Conservation (phyloP, 2,329 filamentous ascomycete genomes). For the Ophiostoma quercus region DNA sequence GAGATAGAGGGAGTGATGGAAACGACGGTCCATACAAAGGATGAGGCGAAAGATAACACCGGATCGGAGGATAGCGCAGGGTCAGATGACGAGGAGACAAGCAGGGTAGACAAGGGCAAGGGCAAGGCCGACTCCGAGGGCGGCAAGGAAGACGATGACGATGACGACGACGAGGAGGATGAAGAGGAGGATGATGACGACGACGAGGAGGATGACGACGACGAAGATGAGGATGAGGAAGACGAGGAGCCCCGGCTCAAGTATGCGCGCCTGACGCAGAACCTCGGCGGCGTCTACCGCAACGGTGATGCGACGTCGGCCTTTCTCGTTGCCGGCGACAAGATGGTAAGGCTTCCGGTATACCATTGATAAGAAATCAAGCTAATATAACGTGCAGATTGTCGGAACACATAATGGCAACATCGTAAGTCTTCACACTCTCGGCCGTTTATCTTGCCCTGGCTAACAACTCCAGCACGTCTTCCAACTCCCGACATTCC, state of each 20-base stretch:
- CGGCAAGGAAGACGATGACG: slow-evolving; percentile 85
- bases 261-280: slow-evolving; percentile 79
- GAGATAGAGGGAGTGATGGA: neutral
- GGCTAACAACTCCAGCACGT: slow-evolving; percentile 59
- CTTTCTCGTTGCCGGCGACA: slow-evolving; percentile 87
- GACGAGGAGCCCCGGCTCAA: slow-evolving; percentile 94
- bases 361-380: neutral
- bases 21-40: slow-evolving; percentile 18
- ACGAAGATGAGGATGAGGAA: slow-evolving; percentile 70
- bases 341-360: slow-evolving; percentile 65
- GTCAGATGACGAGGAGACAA: neutral
- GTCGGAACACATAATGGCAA: slow-evolving; percentile 95
- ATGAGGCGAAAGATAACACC: slow-evolving; percentile 28
- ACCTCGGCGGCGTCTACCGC: slow-evolving; percentile 74
- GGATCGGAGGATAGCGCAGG: neutral
- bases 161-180: slow-evolving; percentile 27
- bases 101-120: slow-evolving; percentile 19
- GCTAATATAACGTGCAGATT: slow-evolving; percentile 49
- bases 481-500: slow-evolving; percentile 74
- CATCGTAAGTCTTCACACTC: slow-evolving; percentile 57
- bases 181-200: slow-evolving; percentile 37
- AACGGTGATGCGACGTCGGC: slow-evolving; percentile 93
- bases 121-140: slow-evolving; percentile 43
- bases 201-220: slow-evolving; percentile 49
- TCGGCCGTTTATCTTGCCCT: slow-evolving; percentile 23